Base-by-base conservation (phyloP, 2,329 filamentous ascomycete genomes). In the Microdochium bolleyi region DNA sequence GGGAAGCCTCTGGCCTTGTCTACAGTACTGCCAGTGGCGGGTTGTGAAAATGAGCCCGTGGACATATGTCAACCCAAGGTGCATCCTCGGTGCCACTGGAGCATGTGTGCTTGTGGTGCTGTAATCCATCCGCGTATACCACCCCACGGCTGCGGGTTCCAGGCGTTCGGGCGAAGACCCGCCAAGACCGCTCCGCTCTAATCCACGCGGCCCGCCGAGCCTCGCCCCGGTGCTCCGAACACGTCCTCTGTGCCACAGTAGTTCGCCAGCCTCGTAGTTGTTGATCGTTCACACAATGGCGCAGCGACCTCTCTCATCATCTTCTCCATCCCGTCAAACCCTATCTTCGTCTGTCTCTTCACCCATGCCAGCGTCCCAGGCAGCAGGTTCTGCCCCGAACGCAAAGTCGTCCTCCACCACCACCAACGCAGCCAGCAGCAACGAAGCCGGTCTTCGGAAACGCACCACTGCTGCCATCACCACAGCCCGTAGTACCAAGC, bases 361-460 rank as follows among this genome's bases (percentile, higher is more conserved):
- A 19, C 14, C 34, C 27, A 30, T 30, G 34, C 34, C 34, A 38
- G n/a, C 13, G n/a, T 14, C 5, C 14, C 34, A 16, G 34, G 34
- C 34, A 38, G 34, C 34, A 38, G 34, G n/a, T 16, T 14, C 11
- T 38, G n/a, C 34, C 11, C 34, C 37, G 7, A 16, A 41, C 4
- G 19, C 37, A 16, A 16, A 41, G 37, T 41, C 37, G 5, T 5
- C 37, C 37, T 4, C 7, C 37, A 41, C 16, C 10, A 46, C 54
- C 48, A 34, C 49, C 11, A 46, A 51, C 48, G 51, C 49, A 13
- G 16, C 56, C 51, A 32, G 50, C 30, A 50, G 56, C 37, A 41
- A 32, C 51, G 48, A 55, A 50, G 55, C 55, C 46, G 30, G 51
- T 32, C 49, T 38, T 21, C 56, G 55, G 49, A 41, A 49, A 41